A percentile compares a stretch with the other conserved stretches of the same genome.
Evolutionary conservation across 371 early-diverging fungal genomes (phyloP).

Genomic region (Sporodiniella umbellata): DNA sequence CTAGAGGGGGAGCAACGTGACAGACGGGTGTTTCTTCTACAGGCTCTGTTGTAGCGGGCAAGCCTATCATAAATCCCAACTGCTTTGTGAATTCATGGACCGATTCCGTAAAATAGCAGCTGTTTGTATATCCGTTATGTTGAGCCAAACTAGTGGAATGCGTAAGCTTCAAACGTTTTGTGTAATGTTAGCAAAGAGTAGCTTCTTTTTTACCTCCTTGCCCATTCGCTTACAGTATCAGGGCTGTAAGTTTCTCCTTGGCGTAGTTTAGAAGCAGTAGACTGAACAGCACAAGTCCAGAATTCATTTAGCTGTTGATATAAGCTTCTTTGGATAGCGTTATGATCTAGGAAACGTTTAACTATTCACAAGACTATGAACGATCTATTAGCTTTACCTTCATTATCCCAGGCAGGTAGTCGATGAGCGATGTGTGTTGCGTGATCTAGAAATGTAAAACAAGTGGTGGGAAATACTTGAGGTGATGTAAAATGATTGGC

Average conservation of each 20-base stretch:
- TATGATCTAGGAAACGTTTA: constrained; percentile 48
- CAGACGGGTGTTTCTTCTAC: constrained; percentile 12
- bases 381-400: constrained; percentile 14
- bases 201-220: constrained; percentile 54
- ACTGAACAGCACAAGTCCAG: constrained; percentile 76
- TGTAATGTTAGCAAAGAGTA: neutral
- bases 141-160: constrained; percentile 44
- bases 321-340: constrained; percentile 60
- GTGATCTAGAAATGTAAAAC: constrained; percentile 77
- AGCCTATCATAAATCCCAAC: constrained; percentile 70
- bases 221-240: constrained; percentile 79
- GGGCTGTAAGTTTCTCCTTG: constrained; percentile 78
- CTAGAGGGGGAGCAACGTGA: constrained; percentile 27
- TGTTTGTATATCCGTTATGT: constrained; percentile 50
- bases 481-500: constrained; percentile 82
- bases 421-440: constrained; percentile 74
- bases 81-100: constrained; percentile 64
- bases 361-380: neutral
- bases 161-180: neutral
- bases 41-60: constrained; percentile 3
- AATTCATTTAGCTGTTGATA: constrained; percentile 70
- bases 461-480: constrained; percentile 64
- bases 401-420: constrained; percentile 81
- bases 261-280: constrained; percentile 66
- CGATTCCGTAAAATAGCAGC: constrained; percentile 49